A percentile compares a stretch with the other conserved stretches of the same genome.
phyloP scores from a whole-genome alignment of 768 basidiomycete species.

The Porphyrellus cyaneotinctus region DNA sequence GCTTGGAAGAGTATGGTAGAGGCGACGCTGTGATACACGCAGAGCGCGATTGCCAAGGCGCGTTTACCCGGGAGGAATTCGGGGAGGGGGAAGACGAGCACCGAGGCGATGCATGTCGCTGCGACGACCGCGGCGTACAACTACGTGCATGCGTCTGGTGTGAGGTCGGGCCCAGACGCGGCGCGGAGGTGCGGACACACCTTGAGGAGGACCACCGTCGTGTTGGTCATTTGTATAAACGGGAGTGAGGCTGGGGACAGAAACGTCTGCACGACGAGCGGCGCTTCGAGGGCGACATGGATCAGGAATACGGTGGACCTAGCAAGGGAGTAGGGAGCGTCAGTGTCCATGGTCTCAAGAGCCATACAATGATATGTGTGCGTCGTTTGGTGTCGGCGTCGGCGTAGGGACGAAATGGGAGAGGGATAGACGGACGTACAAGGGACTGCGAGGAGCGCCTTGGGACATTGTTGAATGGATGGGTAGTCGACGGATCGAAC shows the following conservation, averaged over 20 bases:
- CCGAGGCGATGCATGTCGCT: constrained; percentile 54
- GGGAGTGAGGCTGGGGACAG: constrained; percentile 60
- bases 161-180: not conserved
- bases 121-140: constrained; percentile 63
- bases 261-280: constrained; percentile 73
- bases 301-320: constrained; percentile 71
- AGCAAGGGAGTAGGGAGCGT: not conserved
- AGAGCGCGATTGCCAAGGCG: constrained; percentile 71
- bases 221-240: constrained; percentile 80
- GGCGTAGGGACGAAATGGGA: too few relatives aligned
- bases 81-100: constrained; percentile 73
- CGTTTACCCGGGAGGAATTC: constrained; percentile 86
- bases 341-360: not conserved
- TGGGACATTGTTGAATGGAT: constrained; percentile 21
- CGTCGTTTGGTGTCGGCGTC: too few relatives aligned
- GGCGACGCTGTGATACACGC: constrained; percentile 68
- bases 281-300: constrained; percentile 76
- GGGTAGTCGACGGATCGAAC: too few relatives aligned
- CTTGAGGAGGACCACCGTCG: constrained; percentile 71
- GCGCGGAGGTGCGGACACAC: constrained; percentile 36
- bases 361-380: not conserved
- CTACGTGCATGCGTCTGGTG: constrained; percentile 36
- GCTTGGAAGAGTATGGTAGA: constrained; percentile 74
- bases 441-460: constrained; percentile 33
- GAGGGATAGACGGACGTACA: constrained; percentile 34